A percentile compares a stretch with the other conserved stretches of the same genome.
phyloP scores from a whole-genome alignment of 208 protist species.

The Sergeia podlipaevii region DNA sequence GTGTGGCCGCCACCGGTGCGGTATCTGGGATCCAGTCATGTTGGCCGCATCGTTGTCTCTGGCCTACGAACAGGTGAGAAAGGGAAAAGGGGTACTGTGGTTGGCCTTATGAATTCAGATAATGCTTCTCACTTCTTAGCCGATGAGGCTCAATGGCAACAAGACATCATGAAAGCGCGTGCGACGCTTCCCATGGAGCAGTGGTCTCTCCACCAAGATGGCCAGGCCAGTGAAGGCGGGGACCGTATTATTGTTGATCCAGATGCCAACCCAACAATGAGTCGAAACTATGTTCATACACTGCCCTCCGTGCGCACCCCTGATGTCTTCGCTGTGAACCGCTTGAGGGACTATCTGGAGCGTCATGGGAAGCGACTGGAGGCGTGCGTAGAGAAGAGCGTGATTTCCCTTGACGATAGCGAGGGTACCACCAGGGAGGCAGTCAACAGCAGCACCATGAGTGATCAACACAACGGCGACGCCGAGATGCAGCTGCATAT shows the following conservation, averaged over 20 bases:
- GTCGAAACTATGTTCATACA: conserved; percentile 74
- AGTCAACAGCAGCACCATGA: background rate
- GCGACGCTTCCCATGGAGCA: conserved; percentile 26
- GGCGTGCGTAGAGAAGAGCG: conserved; percentile 8
- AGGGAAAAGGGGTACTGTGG: no score
- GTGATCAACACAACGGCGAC: background rate
- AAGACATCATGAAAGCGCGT: conserved; percentile 16
- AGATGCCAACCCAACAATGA: conserved; percentile 6
- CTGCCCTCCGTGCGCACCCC: conserved; percentile 62
- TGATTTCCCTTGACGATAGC: conserved; percentile 11
- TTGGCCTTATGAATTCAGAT: no score
- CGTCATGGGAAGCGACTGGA: conserved; percentile 72
- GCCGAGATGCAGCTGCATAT: background rate
- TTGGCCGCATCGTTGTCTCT: conserved; percentile 48
- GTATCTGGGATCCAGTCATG: conserved; percentile 12
- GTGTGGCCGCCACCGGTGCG: conserved; percentile 2
- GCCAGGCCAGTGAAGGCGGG: conserved; percentile 53
- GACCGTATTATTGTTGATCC: conserved; percentile 68
- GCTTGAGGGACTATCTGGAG: conserved; percentile 84
- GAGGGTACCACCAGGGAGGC: background rate
- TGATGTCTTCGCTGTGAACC: conserved; percentile 36
- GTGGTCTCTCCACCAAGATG: conserved; percentile 76
- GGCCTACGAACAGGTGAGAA: no score
- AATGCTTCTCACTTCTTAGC: background rate
- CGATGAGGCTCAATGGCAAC: background rate